Percentiles rank a stretch among this genome's conserved stretches.
These are phyloP conservation scores for Starmerella sirachaensis DNA, from an alignment of 805 yeast species.

Conservation along the genomic window DNA sequence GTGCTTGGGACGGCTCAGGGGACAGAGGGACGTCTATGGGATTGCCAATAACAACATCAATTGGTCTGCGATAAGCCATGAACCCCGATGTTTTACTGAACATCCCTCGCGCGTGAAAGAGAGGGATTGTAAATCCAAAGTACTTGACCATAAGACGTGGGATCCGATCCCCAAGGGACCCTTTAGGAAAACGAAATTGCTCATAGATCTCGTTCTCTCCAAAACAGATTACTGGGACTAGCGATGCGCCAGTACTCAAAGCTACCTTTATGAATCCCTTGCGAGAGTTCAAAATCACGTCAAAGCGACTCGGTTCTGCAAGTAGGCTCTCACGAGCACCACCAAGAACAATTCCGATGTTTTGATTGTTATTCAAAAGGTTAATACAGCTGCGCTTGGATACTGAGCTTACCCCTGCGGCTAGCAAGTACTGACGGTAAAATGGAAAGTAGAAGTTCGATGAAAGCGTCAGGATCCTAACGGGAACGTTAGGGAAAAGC, in stretches of 20 bases:
- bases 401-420: constrained; percentile 77
- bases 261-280: constrained; percentile 87
- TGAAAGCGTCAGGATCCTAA: constrained; percentile 65
- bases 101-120: constrained; percentile 83
- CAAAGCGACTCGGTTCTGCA: constrained; percentile 37
- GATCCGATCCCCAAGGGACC: constrained; percentile 40
- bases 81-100: constrained; percentile 88
- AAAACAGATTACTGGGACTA: constrained; percentile 83
- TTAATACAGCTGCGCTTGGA: constrained; percentile 58
- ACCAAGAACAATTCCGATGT: constrained; percentile 84
- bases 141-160: constrained; percentile 63
- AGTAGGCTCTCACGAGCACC: constrained; percentile 87
- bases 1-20: constrained; percentile 9
- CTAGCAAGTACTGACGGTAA: constrained; percentile 71
- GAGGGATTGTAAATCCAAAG: constrained; percentile 78
- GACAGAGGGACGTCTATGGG: constrained; percentile 30
- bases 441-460: constrained; percentile 81
- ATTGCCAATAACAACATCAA: constrained; percentile 46
- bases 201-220: constrained; percentile 70
- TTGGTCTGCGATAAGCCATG: constrained; percentile 71
- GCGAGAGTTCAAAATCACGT: constrained; percentile 61
- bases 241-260: constrained; percentile 59
- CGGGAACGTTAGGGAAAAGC: constrained; percentile 72
- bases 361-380: constrained; percentile 50
- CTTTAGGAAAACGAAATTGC: constrained; percentile 35